Evolutionary conservation across 148 eudicot genomes (phyloP).

Genomic region (Amaranthus cruentus): DNA sequence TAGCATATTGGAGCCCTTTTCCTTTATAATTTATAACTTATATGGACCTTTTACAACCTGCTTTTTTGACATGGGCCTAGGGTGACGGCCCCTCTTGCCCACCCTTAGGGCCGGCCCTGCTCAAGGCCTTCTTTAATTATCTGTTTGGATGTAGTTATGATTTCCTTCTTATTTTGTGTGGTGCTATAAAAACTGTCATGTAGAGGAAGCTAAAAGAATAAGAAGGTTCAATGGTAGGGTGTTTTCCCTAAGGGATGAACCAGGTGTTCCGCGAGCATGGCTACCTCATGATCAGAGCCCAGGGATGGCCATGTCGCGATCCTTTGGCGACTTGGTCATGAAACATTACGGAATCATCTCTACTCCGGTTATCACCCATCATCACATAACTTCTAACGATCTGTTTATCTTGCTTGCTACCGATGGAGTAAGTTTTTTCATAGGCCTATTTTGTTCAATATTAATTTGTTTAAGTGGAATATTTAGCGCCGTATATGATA

Average conservation of each 20-base stretch:
- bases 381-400: constrained; percentile 47
- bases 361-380: constrained; percentile 65
- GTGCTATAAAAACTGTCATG: not conserved
- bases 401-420: constrained; percentile 69
- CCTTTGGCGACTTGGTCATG: constrained; percentile 80
- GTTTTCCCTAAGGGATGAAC: constrained; percentile 70
- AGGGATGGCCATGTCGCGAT: constrained; percentile 90
- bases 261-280: constrained; percentile 81
- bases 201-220: constrained; percentile 80
- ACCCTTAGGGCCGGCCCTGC: not conserved
- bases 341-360: constrained; percentile 77
- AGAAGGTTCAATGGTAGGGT: constrained; percentile 65
- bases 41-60: not conserved
- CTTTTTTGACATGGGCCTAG: not conserved
- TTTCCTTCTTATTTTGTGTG: not conserved
- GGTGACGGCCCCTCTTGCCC: not conserved
- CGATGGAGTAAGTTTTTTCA: constrained; percentile 62
- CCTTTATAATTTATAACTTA: not conserved
- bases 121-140: not conserved
- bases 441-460: no score
- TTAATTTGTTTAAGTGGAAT: no score
- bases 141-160: not conserved
- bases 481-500: no score
- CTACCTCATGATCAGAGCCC: constrained; percentile 65
- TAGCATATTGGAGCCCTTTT: no score